Evolutionary conservation across 352 stramenopile genomes (phyloP), one percentile per base, ranked within the genome.

Genomic region (Globisporangium nodosum): DNA sequence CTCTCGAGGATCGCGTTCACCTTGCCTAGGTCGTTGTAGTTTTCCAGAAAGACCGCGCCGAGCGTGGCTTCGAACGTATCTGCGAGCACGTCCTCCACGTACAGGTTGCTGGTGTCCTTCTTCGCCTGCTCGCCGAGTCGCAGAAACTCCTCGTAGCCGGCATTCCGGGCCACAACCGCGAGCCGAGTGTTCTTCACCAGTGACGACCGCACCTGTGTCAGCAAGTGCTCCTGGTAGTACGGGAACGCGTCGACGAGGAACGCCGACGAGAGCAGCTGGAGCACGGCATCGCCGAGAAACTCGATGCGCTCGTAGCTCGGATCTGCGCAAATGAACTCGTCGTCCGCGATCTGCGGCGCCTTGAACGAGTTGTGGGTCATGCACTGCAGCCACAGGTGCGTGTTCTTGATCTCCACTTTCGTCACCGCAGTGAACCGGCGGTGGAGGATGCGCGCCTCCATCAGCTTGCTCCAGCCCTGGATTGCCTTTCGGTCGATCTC

Each of bases 171-270:
- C 39, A 93, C 76, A 21, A 78, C 68, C 0, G 82, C 82, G 2
- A 93, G 64, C 5, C 86, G 83, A 7, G 70, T 87, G 57, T 93
- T 95, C 69, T 91, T 95, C n/a, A 93, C 82, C 6, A 93, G 66
- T 24, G 82, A 89, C 42, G 85, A 92, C 15, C 84, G 76, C 24
- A 84, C 81, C 60, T 90, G 81, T 0, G 80, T 92, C 7, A 95
- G 68, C 20, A 95, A 61, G 40, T 91, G 72, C 46, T 92, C 83
- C 40, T 95, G 81, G 43, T 93, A 85, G 59, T 92, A 78, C 30
- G 85, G 85, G 9, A 95, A 87, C 20, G 76, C 74, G 50, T 92
- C 78, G 15, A 92, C 76, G 11, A 95, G 77, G 45, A 90, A 92
- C 35, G 76, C 77, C 0, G 82, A 92, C 24, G 82, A 88, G 18